Evolutionary conservation across 73 alveolate genomes (phyloP).

Genomic region (Paramecium primaurelia): DNA sequence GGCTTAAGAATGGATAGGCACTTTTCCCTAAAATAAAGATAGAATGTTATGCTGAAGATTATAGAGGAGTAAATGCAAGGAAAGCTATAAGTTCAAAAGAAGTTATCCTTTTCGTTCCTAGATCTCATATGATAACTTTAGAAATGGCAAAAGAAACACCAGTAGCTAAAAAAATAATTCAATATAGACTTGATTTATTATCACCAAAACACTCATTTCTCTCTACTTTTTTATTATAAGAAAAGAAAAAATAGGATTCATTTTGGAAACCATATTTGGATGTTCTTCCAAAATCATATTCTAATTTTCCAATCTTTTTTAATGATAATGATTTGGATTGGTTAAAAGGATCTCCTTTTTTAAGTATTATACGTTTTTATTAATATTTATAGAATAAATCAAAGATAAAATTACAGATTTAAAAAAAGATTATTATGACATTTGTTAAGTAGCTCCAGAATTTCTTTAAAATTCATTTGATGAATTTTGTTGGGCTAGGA

Average conservation of each 20-base stretch:
- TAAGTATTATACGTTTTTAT: conserved; percentile 52
- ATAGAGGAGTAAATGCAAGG: conserved; percentile 93
- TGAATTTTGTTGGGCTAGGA: conserved; percentile 91
- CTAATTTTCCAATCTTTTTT: conserved; percentile 91
- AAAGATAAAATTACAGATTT: conserved; percentile 84
- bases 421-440: conserved; percentile 81
- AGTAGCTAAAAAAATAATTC: conserved; percentile 85
- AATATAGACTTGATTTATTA: conserved; percentile 78
- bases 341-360: conserved; percentile 93
- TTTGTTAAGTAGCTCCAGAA: conserved; percentile 83
- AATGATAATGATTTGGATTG: conserved; percentile 83
- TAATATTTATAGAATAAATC: conserved; percentile 59
- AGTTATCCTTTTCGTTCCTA: conserved; percentile 85
- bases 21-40: conserved; percentile 73
- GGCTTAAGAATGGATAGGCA: conserved; percentile 80
- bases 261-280: conserved; percentile 88
- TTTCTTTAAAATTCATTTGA: conserved; percentile 77
- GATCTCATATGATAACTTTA: conserved; percentile 87
- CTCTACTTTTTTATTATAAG: conserved; percentile 88
- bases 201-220: conserved; percentile 96
- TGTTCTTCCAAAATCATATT: conserved; percentile 84
- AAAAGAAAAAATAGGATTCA: conserved; percentile 71
- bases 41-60: conserved; percentile 82
- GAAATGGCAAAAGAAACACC: conserved; percentile 91
- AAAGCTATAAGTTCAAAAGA: conserved; percentile 72